Base-by-base conservation (phyloP, 352 stramenopile genomes). In the Phytophthora megakarya region DNA sequence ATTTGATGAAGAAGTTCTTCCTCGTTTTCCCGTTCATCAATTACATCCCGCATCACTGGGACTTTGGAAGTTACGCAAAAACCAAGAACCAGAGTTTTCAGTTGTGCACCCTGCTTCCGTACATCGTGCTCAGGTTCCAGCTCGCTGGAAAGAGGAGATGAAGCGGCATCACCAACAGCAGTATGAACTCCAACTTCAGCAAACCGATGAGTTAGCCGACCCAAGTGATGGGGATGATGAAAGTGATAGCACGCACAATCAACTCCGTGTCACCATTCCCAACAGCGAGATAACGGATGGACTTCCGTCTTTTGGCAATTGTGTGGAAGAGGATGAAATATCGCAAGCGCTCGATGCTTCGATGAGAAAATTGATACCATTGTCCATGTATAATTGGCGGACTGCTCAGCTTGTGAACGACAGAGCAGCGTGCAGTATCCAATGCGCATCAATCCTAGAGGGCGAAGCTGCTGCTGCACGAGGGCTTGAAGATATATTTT, bases 261-360 rank as follows among this genome's bases (percentile, higher is more conserved):
- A 33, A 59, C 38, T 57, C 23, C 48, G 35, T 47, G 52, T 26
- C 38, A 70, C 55, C 4, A 55, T 73, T 43, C 53, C 33, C 9
- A 78, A 75, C 51, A 69, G 61, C 19, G 61, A 72, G 16, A 12
- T 75, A 43, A 67, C 53, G 33, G 51, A 53, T 44, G 30, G 21
- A 16, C 46, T 84, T 43, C 67, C 65, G 26, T 80, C 67, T 3
- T 93, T 90, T 62, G 80, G 79, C 7, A 32, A 73, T 0, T 73
- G 70, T 21, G 9, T 92, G 5, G 84, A 93, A 62, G 76, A 92
- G n/a, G 87, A 96, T 56, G 87, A 93, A 62, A 79, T 96, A 13
- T 88, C 80, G 13, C 66, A 43, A 23, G 66, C 70, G 19, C 65
- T 96, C 3, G 53, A 74, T 33, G 60, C 73, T 37, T 93, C 84